A percentile compares a stretch with the other conserved stretches of the same genome.
These are phyloP conservation scores for Pseudisothecium myosuroides DNA, from an alignment of 225 moss, liverwort and hornwort genomes.

Conservation along the genomic window DNA sequence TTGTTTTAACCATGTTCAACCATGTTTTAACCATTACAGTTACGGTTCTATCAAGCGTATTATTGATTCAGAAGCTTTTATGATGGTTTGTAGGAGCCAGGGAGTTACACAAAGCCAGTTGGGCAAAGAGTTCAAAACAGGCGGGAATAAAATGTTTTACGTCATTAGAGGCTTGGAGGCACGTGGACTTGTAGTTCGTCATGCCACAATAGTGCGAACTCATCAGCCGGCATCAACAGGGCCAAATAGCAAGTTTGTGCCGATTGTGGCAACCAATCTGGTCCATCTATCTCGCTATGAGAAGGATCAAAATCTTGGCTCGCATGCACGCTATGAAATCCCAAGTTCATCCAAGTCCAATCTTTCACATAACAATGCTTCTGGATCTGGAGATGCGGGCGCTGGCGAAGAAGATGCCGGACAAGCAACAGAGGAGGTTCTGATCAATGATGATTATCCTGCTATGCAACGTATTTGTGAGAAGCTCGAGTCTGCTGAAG, in stretches of 20 bases:
- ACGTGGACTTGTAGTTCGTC: slow-evolving; percentile 87
- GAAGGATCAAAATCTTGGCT: slow-evolving; percentile 73
- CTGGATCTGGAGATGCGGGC: slow-evolving; percentile 20
- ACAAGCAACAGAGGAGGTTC: slow-evolving; percentile 46
- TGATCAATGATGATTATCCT: slow-evolving; percentile 92
- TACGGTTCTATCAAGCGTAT: background rate
- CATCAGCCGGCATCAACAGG: slow-evolving; percentile 38
- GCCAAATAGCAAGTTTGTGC: slow-evolving; percentile 46
- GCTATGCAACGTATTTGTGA: slow-evolving; percentile 89
- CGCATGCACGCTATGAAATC: slow-evolving; percentile 91
- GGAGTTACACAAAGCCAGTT: slow-evolving; percentile 98
- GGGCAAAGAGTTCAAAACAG: slow-evolving; percentile 84
- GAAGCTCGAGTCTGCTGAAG: slow-evolving; percentile 84
- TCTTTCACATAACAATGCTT: slow-evolving; percentile 21
- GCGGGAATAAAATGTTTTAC: slow-evolving; percentile 95
- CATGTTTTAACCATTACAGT: background rate
- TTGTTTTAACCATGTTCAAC: background rate
- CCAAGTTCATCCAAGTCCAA: slow-evolving; percentile 69
- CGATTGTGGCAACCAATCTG: slow-evolving; percentile 93
- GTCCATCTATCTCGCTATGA: slow-evolving; percentile 89
- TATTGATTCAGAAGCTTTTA: background rate
- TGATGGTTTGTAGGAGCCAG: slow-evolving; percentile 39
- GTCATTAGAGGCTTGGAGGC: slow-evolving; percentile 80
- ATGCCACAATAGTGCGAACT: slow-evolving; percentile 87
- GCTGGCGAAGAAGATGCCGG: slow-evolving; percentile 29